Conservation (phyloP, 2,329 filamentous ascomycete species). For the Aotearoamyces nothofagi region DNA sequence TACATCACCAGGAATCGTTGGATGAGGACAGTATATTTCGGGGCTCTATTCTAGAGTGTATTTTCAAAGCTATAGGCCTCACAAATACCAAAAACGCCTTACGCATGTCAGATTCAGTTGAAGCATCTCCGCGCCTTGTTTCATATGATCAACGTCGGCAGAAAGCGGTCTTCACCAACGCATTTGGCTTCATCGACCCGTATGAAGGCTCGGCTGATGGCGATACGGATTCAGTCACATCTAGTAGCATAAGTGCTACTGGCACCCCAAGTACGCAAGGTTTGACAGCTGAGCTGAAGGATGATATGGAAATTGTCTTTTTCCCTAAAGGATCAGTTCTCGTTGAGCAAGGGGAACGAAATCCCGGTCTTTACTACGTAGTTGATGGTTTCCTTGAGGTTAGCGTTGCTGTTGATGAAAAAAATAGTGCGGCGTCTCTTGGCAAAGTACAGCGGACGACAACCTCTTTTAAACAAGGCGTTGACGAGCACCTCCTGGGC, state of each 20-base stretch:
- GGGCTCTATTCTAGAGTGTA: slow-evolving; percentile 82
- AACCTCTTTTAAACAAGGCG: slow-evolving; percentile 7
- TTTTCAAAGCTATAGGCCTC: slow-evolving; percentile 86
- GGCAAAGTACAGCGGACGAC: slow-evolving; percentile 12
- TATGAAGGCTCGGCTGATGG: slow-evolving; percentile 66
- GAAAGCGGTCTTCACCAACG: slow-evolving; percentile 67
- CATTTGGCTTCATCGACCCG: slow-evolving; percentile 81
- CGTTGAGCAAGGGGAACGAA: slow-evolving; percentile 93
- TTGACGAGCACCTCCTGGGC: slow-evolving; percentile 25
- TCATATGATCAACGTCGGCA: slow-evolving; percentile 72
- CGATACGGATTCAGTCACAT: slow-evolving; percentile 75
- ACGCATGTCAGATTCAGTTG: slow-evolving; percentile 57
- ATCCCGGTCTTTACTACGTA: slow-evolving; percentile 92
- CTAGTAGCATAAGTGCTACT: slow-evolving; percentile 45
- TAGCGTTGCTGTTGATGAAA: slow-evolving; percentile 52
- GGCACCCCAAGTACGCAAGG: slow-evolving; percentile 44
- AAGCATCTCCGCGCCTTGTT: slow-evolving; percentile 70
- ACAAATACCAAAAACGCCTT: slow-evolving; percentile 50
- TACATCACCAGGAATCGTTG: slow-evolving; percentile 63
- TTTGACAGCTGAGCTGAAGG: slow-evolving; percentile 65
- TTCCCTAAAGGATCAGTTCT: slow-evolving; percentile 90
- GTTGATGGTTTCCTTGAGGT: slow-evolving; percentile 95
- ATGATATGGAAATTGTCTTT: slow-evolving; percentile 93
- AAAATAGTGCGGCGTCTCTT: slow-evolving; percentile 15
- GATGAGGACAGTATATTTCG: slow-evolving; percentile 85